phyloP scores from a whole-genome alignment of 1,284 basidiomycete species.

The Serendipita sp. region DNA sequence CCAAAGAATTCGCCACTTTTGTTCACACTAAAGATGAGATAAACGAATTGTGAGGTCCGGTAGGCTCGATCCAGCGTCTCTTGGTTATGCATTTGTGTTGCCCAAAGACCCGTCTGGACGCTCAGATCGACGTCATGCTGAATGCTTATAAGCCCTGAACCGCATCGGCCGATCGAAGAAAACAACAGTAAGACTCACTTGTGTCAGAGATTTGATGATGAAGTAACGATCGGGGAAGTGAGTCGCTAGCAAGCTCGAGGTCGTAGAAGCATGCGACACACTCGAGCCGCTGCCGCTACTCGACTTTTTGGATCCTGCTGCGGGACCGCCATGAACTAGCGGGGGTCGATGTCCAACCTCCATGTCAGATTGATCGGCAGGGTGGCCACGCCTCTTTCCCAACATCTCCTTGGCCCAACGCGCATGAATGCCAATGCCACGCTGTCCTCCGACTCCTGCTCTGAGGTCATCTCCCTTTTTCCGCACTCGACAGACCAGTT shows the following conservation, averaged over 20 bases:
- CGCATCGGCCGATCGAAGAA: neutral
- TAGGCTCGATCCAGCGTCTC: conserved; percentile 79
- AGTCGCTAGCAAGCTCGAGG: conserved; percentile 53
- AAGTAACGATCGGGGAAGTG: conserved; percentile 83
- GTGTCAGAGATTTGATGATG: conserved; percentile 78
- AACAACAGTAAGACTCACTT: conserved; percentile 32
- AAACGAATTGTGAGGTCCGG: conserved; percentile 75
- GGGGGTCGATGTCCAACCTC: conserved; percentile 12
- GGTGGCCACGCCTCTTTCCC: conserved; percentile 17
- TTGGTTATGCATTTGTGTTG: conserved; percentile 90
- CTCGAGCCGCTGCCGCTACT: conserved; percentile 49
- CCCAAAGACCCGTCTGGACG: conserved; percentile 73
- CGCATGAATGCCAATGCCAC: conserved; percentile 74
- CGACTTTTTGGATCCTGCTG: conserved; percentile 27
- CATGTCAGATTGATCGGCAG: conserved; percentile 11
- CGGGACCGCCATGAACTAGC: conserved; percentile 10
- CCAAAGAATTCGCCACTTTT: conserved; percentile 84
- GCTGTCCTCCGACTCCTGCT: conserved; percentile 82
- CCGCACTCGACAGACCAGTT: conserved; percentile 76
- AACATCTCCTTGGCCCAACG: conserved; percentile 59
- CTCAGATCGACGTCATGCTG: conserved; percentile 76
- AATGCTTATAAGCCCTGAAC: conserved; percentile 8
- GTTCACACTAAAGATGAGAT: conserved; percentile 84
- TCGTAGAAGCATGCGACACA: conserved; percentile 43
- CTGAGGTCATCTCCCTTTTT: conserved; percentile 75